Evolutionary conservation across 805 yeast species (phyloP).

Genomic region (Cyberlindnera xylosilytica): DNA sequence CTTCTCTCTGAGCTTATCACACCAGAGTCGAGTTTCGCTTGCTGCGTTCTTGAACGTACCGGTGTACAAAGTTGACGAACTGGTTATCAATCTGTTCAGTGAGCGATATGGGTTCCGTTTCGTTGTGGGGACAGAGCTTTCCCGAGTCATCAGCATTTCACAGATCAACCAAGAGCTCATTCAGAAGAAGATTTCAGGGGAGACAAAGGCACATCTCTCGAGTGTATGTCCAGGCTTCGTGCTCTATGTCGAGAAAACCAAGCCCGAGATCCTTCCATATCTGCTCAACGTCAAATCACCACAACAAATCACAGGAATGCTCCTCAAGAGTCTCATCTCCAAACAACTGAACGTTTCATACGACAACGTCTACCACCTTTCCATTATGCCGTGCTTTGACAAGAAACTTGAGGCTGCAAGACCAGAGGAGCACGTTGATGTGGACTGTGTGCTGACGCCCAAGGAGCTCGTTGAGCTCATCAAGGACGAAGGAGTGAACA

Average conservation of each 20-base stretch:
- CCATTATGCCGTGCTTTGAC: slow-evolving; percentile 96
- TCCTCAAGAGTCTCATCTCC: slow-evolving; percentile 54
- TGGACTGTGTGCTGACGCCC: slow-evolving; percentile 93
- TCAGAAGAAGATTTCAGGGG: slow-evolving; percentile 7
- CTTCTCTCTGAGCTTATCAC: slow-evolving; percentile 78
- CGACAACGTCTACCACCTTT: slow-evolving; percentile 65
- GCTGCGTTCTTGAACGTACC: slow-evolving; percentile 60
- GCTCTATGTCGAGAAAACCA: slow-evolving; percentile 92
- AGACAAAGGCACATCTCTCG: slow-evolving; percentile 37
- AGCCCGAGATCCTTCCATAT: slow-evolving; percentile 72
- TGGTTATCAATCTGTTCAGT: slow-evolving; percentile 55
- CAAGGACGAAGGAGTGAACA: slow-evolving; percentile 46
- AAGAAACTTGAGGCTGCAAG: slow-evolving; percentile 94
- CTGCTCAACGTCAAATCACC: slow-evolving; percentile 81
- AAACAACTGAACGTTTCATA: slow-evolving; percentile 29
- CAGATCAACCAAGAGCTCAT: slow-evolving; percentile 42
- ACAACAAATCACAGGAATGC: slow-evolving; percentile 85
- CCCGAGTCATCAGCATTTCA: slow-evolving; percentile 63
- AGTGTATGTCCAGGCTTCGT: slow-evolving; percentile 97
- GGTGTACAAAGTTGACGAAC: slow-evolving; percentile 56
- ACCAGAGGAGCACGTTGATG: slow-evolving; percentile 56
- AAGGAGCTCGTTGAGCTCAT: slow-evolving; percentile 76
- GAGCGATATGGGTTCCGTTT: slow-evolving; percentile 63
- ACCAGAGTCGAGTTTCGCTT: slow-evolving; percentile 80
- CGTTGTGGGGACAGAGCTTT: slow-evolving; percentile 82